Percentiles rank a stretch among this genome's conserved stretches.
Evolutionary conservation across 202 grass and related monocot species (phyloP).

Genomic region (Carex arenaria): DNA sequence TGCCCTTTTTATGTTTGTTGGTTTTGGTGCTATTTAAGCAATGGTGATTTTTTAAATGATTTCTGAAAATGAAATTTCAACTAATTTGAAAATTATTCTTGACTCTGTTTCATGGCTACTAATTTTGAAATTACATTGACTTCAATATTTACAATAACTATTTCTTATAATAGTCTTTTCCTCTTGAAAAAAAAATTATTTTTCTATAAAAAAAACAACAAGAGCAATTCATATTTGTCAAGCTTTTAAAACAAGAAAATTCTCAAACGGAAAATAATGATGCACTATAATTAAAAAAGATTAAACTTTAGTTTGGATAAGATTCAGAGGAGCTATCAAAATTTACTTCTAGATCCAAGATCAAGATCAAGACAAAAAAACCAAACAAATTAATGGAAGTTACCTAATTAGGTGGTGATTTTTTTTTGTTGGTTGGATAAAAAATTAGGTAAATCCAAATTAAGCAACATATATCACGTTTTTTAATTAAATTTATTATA

Average conservation of each 20-base stretch:
- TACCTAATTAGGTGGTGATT: not conserved
- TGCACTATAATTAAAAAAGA: not conserved
- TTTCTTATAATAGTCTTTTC: not conserved
- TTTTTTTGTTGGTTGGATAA: not conserved
- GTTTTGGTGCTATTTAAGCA: not conserved
- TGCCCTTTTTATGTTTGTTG: conserved; percentile 2
- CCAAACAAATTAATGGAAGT: not conserved
- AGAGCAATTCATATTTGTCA: not conserved
- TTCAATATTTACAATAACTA: not conserved
- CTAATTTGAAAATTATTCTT: conserved; percentile 1
- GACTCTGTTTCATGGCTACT: not conserved
- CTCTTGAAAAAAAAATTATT: not conserved
- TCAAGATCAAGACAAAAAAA: not conserved
- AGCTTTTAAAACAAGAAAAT: not conserved
- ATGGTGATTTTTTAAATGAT: not conserved
- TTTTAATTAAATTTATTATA: not conserved
- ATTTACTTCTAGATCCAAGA: conserved; percentile 15
- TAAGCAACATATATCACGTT: conserved; percentile 10
- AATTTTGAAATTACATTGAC: not conserved
- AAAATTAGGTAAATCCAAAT: conserved; percentile 9
- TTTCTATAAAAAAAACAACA: not conserved
- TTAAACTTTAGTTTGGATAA: not conserved
- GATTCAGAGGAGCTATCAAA: not conserved
- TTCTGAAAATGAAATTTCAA: conserved; percentile 12
- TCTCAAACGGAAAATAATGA: not conserved